Percentiles rank a stretch among this genome's conserved stretches.
phyloP scores from a whole-genome alignment of 371 early-diverging fungal genomes.

The Mucor irregularis region DNA sequence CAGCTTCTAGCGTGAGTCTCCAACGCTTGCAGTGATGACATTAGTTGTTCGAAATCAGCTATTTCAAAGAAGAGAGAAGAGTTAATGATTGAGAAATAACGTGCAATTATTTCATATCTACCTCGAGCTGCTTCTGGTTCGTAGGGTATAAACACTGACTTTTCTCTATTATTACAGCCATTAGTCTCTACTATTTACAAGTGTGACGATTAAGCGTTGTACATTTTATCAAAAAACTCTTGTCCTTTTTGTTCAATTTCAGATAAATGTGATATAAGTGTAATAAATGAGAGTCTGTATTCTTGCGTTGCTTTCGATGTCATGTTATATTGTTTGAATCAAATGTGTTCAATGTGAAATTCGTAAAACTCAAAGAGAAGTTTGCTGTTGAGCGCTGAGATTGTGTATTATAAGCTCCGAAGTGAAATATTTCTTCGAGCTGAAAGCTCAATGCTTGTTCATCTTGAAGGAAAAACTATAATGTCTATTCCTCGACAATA shows the following conservation, averaged over 20 bases:
- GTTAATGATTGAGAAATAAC: not conserved
- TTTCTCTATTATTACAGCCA: conserved; percentile 39
- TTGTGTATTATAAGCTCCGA: too few species aligned
- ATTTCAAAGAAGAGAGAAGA: not conserved
- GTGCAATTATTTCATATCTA: conserved; percentile 8
- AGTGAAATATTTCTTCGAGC: too few species aligned
- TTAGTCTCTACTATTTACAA: too few species aligned
- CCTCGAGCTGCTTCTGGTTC: conserved; percentile 36
- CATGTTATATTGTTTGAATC: too few species aligned
- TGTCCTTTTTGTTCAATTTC: conserved; percentile 45
- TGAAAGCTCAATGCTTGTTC: too few species aligned
- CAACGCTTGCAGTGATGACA: conserved; percentile 26
- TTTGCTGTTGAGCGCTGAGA: too few species aligned
- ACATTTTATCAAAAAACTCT: conserved; percentile 52
- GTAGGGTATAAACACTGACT: conserved; percentile 34
- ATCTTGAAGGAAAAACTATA: too few species aligned
- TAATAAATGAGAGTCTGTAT: conserved; percentile 44
- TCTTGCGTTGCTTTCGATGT: conserved; percentile 51
- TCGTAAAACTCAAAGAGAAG: too few species aligned
- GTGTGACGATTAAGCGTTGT: too few species aligned
- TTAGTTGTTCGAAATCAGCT: conserved; percentile 45
- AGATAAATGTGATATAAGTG: conserved; percentile 44
- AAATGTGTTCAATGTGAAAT: too few species aligned
- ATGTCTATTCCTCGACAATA: too few species aligned
- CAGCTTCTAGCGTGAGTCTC: conserved; percentile 41